Evolutionary conservation across 371 early-diverging fungal genomes (phyloP), one percentile per base, ranked within the genome.

Genomic region (Zychaea mexicana): DNA sequence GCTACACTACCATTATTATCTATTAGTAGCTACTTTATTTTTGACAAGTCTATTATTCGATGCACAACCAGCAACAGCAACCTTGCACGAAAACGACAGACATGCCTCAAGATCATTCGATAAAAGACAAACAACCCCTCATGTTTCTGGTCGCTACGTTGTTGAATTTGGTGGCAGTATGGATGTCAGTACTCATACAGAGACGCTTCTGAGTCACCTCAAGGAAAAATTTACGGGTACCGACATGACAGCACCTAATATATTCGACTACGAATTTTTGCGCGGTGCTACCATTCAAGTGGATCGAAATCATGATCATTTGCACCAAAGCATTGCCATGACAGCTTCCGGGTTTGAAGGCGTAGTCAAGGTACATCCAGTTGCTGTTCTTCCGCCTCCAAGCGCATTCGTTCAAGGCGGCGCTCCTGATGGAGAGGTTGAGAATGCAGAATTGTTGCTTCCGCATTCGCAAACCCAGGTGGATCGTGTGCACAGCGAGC

Each of bases 401-500:
- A 5, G 19, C 7, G 22, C 32, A 2, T 13, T 22, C 30, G 26
- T 24, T 28, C n/a, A 2, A 31, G 0, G 31, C 32, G n/a, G 22
- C 45, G 1, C 4, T 21, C 27, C 53, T 67, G 30, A 45, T 69
- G 54, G 15, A 19, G n/a, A 4, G 19, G 49, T 49, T 33, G 30
- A 45, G 5, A 28, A 66, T 45, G 6, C 17, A 10, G 8, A 15
- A 5, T 58, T 66, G 17, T 42, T 74, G 24, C 28, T 69, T 33
- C 72, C 81, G 47, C 77, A 81, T 42, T 54, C 47, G 26, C 69
- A 78, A 73, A 81, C 82, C 10, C 77, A 77, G 39, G 82, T 78
- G 2, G 74, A 78, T 22, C 62, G 60, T 9, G 82, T 81, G 5
- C 82, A 81, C 46, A 63, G 52, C 19, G 59, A 74, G 19, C 72